phyloP scores from a whole-genome alignment of 202 grass and related monocot genomes.

The Digitaria exilis region DNA sequence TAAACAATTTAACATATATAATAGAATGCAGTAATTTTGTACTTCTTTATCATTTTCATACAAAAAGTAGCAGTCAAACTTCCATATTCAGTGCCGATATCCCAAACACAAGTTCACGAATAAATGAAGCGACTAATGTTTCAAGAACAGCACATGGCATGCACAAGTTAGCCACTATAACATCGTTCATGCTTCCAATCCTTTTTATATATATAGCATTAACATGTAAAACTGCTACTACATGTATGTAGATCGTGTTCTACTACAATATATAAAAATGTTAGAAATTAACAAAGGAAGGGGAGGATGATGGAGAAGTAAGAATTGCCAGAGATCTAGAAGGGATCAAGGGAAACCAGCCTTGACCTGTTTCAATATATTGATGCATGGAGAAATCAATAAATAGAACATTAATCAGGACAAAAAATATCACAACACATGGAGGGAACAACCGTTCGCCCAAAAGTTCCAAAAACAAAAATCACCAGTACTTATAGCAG shows the following conservation, averaged over 20 bases:
- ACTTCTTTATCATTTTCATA: neutral
- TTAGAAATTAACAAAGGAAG: no score
- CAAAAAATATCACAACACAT: neutral
- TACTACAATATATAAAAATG: no score
- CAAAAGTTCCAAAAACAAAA: neutral
- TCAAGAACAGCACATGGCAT: neutral
- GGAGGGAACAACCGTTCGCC: neutral
- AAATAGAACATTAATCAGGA: neutral
- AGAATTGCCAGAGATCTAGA: neutral
- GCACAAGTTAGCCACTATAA: neutral
- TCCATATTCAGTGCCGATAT: neutral
- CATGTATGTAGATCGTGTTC: no score
- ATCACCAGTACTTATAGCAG: neutral
- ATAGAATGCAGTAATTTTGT: no score
- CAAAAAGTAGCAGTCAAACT: neutral
- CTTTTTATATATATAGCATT: neutral
- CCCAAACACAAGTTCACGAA: neutral
- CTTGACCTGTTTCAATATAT: neutral
- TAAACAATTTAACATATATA: no score
- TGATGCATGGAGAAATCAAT: neutral
- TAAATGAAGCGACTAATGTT: neutral
- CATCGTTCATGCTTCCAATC: neutral
- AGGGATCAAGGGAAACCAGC: neutral
- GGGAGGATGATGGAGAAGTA: neutral
- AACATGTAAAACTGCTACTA: neutral